A percentile compares a stretch with the other conserved stretches of the same genome.
Conservation (phyloP, 208 protist species). For the Crithidia thermophila region DNA sequence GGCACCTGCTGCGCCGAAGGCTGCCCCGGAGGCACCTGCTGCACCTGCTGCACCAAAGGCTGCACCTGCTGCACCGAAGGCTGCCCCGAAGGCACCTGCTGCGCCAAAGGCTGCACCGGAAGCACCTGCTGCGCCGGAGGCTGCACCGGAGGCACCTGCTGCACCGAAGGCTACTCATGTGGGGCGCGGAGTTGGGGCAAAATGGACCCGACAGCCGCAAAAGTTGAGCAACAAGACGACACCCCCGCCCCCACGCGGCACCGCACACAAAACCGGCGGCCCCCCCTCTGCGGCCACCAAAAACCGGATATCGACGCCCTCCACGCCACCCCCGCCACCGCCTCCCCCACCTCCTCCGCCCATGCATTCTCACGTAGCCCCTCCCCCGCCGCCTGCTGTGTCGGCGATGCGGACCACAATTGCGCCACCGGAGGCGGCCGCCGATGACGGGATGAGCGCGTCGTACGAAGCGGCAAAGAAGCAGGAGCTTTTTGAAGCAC, state of each 20-base stretch:
- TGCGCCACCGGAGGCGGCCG: slow-evolving; percentile 11
- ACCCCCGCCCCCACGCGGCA: not conserved
- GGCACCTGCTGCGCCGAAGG: not conserved
- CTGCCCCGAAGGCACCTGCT: not conserved
- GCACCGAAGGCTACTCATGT: not conserved
- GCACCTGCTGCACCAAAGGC: slow-evolving; percentile 4
- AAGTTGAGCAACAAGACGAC: too few species aligned
- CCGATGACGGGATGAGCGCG: not conserved
- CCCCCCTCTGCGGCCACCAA: not conserved
- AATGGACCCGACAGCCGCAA: too few species aligned
- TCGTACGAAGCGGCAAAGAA: not conserved
- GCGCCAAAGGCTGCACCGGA: slow-evolving; percentile 9
- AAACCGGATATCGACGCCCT: not conserved
- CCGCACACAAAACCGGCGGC: not conserved
- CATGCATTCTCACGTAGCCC: not conserved
- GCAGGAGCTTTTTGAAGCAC: slow-evolving; percentile 7
- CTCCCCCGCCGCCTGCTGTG: not conserved
- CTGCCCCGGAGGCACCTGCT: slow-evolving; percentile 7
- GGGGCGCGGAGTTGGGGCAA: too few species aligned
- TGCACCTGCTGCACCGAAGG: slow-evolving; percentile 5
- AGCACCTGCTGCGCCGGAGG: slow-evolving; percentile 12
- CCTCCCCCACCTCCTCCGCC: slow-evolving; percentile 9
- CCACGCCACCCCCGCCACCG: not conserved
- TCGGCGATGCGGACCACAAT: slow-evolving; percentile 13
- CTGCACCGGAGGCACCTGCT: slow-evolving; percentile 28